Base-by-base conservation (phyloP, 2,329 filamentous ascomycete species). In the Fusarium fujikuroi region DNA sequence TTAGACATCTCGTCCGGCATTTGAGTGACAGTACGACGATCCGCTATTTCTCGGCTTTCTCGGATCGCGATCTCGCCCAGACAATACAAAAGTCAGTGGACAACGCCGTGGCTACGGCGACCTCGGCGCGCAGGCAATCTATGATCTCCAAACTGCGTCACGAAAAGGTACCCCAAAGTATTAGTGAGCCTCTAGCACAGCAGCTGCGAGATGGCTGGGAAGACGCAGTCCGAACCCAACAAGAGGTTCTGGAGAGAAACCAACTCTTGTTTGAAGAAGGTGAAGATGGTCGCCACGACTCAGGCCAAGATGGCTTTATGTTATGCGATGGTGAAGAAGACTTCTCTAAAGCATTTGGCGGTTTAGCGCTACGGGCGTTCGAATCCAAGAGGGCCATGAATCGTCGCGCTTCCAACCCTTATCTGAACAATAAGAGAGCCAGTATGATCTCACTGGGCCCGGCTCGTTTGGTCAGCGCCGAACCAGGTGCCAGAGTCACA, bases 1-100 rank as follows among this genome's bases (percentile, higher is more conserved):
- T 87, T 60, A 81, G 83, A 37, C 86, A 86, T 75, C 77, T 88
- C 32, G 82, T 85, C 25, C 83, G 82, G 69, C 83, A 83, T 57
- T 77, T 88, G 34, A 81, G 82, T 60, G 76, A 80, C 37, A 87
- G 86, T 74, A 77, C 70, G 11, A 82, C 81, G 16, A 83, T 88
- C n/a, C 77, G 84, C 42, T 81, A 84, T 44, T 86, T 86, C 54
- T 84, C 85, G 1, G 81, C 83, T 5, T 84, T 85, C 39, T 82
- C 83, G 3, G 78, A 79, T 12, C 65, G 75, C 9, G 83, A 84
- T 71, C 78, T 85, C 18, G 72, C 78, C 9, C 76, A 75, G 16
- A 78, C 81, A 3, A 80, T 84, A 32, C 75, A 80, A 37, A 84
- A 78, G 47, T 79, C 81, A 6, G 73, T 81, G 30, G 77, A 80